These are phyloP conservation scores for Colletotrichum sp. DNA, from an alignment of 2,329 filamentous ascomycete genomes.

Conservation along the genomic window DNA sequence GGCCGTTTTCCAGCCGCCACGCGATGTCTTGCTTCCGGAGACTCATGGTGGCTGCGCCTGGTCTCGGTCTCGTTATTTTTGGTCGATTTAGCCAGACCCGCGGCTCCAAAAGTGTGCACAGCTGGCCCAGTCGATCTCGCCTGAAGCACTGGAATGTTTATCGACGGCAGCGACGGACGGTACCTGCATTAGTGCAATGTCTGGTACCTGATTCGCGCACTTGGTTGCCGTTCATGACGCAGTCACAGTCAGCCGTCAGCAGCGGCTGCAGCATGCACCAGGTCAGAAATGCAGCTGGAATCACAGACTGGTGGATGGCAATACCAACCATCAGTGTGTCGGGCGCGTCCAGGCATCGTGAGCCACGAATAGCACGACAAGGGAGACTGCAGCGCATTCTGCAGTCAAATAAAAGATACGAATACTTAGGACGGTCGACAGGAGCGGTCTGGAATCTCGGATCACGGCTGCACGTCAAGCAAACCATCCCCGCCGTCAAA, in stretches of 20 bases:
- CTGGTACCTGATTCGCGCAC: background rate
- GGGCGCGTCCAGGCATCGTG: background rate
- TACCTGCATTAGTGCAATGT: constrained; percentile 16
- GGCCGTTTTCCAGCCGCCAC: background rate
- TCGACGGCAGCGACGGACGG: background rate
- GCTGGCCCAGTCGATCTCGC: background rate
- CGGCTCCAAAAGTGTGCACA: background rate
- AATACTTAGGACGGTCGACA: background rate
- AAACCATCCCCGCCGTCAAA: background rate
- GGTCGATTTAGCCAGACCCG: background rate
- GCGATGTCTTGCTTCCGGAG: background rate
- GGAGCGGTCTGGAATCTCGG: constrained; percentile 6
- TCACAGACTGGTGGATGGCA: background rate
- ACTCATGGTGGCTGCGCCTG: background rate
- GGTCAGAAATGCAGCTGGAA: background rate
- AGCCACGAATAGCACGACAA: background rate
- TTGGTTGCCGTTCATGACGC: background rate
- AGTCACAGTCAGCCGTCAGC: constrained; percentile 12
- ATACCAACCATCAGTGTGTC: background rate
- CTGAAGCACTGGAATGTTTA: background rate
- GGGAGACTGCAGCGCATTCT: background rate
- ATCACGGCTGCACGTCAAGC: constrained; percentile 11
- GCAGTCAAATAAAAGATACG: constrained; percentile 8
- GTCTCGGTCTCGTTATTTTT: constrained; percentile 8
- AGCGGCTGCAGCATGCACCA: background rate